Percentiles rank a stretch among this genome's conserved stretches.
phyloP scores from a whole-genome alignment of 345 rosid species.

The Hibiscus syriacus region DNA sequence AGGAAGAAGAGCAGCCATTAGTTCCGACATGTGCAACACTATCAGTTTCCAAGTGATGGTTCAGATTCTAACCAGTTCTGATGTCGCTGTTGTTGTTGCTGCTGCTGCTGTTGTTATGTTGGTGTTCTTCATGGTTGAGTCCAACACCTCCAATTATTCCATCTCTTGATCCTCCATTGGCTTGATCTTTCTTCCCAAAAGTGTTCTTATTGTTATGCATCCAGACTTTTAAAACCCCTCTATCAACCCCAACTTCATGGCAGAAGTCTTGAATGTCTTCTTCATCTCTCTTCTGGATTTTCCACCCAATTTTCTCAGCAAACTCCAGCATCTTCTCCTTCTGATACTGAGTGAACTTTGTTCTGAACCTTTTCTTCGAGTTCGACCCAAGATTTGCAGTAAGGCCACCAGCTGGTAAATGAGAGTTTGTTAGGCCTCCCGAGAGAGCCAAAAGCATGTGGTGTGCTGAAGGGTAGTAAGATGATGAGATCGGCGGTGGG shows the following conservation, averaged over 20 bases:
- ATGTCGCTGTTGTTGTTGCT: slow-evolving; percentile 3
- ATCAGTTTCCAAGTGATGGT: slow-evolving; percentile 24
- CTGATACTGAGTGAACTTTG: slow-evolving; percentile 62
- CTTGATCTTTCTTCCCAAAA: slow-evolving; percentile 30
- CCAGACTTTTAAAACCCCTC: slow-evolving; percentile 76
- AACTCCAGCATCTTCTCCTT: slow-evolving; percentile 66
- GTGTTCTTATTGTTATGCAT: slow-evolving; percentile 94
- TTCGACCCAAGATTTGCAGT: slow-evolving; percentile 8
- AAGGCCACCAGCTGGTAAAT: slow-evolving; percentile 4
- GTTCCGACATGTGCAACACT: slow-evolving; percentile 24
- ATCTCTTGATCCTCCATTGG: neutral
- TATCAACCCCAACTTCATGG: slow-evolving; percentile 61
- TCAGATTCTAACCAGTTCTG: slow-evolving; percentile 17
- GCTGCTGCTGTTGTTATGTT: slow-evolving; percentile 7
- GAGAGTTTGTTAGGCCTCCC: slow-evolving; percentile 23
- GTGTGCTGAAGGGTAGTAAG: slow-evolving; percentile 65
- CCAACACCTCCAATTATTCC: neutral
- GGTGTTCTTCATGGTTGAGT: slow-evolving; percentile 5
- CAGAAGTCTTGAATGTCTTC: slow-evolving; percentile 56
- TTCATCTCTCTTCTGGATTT: slow-evolving; percentile 74
- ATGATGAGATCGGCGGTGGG: slow-evolving; percentile 80
- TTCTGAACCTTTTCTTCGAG: slow-evolving; percentile 52
- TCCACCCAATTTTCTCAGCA: slow-evolving; percentile 78
- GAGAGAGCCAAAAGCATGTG: slow-evolving; percentile 72
- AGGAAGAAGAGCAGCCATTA: slow-evolving; percentile 51